Base-by-base conservation (phyloP, 805 yeast genomes). In the Suhomyces sp. region DNA sequence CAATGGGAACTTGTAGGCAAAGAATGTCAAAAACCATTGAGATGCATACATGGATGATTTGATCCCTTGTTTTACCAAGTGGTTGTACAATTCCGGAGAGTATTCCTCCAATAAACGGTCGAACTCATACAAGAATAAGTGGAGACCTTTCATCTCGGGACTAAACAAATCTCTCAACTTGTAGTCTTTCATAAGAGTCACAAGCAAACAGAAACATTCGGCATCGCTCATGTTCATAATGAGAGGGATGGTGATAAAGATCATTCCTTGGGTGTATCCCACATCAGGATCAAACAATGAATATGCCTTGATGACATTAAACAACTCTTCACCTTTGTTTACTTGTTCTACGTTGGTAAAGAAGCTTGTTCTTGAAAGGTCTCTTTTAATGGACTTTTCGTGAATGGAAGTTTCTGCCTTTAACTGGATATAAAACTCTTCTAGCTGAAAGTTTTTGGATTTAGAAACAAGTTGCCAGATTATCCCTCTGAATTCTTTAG, bases 231-330 rank as follows among this genome's bases (percentile, higher is more conserved):
- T 81, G 59, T 89, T 89, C 73, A 92, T 76, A 44, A 91, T 73
- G 46, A 94, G 69, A 2, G 99, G 97, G 5, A 90, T 90, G 0
- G 89, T 82, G 43, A 94, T 82, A 63, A 94, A 94, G 1, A 96
- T 96, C 97, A 94, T 91, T 6, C 99, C 98, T 69, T 94, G 99
- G 1, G 97, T 94, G 63, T 94, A 94, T 0, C 99, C 99, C 47
- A 94, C 97, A 48, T 92, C 97, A 1, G 87, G 84, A 66, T 94
- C 98, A 65, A 82, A 86, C 46, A 89, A 71, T 20, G 94, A 83
- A 71, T 93, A 94, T 0, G 91, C 92, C 62, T 87, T 88, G 55
- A 94, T 80, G 25, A 94, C 85, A 51, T 84, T 83, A 62, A 76
- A 87, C 33, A 94, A 72, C 47, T 89, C 84, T 31, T 81, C 85